phyloP scores from a whole-genome alignment of 352 stramenopile genomes.

The Halophytophthora batemanensis region DNA sequence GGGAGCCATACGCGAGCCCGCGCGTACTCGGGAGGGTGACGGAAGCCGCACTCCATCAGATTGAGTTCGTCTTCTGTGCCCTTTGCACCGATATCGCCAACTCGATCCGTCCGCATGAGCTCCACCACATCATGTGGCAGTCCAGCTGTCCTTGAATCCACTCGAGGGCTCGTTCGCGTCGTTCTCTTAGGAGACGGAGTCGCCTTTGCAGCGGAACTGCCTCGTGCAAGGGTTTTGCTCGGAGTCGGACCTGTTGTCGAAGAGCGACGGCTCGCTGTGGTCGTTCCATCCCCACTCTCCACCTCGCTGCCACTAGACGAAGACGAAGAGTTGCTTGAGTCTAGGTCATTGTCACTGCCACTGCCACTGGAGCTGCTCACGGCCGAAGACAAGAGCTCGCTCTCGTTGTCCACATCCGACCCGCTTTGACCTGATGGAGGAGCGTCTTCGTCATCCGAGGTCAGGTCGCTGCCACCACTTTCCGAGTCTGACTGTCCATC shows the following conservation, averaged over 20 bases:
- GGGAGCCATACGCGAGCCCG: slow-evolving; percentile 72
- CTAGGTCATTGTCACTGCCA: slow-evolving; percentile 45
- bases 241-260: background rate
- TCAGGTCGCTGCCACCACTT: slow-evolving; percentile 43
- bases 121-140: slow-evolving; percentile 57
- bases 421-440: slow-evolving; percentile 33
- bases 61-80: slow-evolving; percentile 70
- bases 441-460: slow-evolving; percentile 51
- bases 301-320: slow-evolving; percentile 29
- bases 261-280: slow-evolving; percentile 10
- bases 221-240: slow-evolving; percentile 1
- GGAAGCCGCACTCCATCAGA: slow-evolving; percentile 75
- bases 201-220: slow-evolving; percentile 6
- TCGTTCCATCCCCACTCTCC: slow-evolving; percentile 20
- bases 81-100: slow-evolving; percentile 37
- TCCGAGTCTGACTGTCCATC: slow-evolving; percentile 63
- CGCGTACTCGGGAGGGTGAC: slow-evolving; percentile 60
- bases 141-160: slow-evolving; percentile 29
- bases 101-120: slow-evolving; percentile 73
- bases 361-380: slow-evolving; percentile 58
- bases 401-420: slow-evolving; percentile 34
- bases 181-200: slow-evolving; percentile 1
- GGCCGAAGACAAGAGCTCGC: slow-evolving; percentile 36
- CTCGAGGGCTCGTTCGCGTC: slow-evolving; percentile 10
- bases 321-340: slow-evolving; percentile 37